Percentiles rank a stretch among this genome's conserved stretches.
Conservation (phyloP, 805 yeast genomes). For the Priceomyces haplophilus region DNA sequence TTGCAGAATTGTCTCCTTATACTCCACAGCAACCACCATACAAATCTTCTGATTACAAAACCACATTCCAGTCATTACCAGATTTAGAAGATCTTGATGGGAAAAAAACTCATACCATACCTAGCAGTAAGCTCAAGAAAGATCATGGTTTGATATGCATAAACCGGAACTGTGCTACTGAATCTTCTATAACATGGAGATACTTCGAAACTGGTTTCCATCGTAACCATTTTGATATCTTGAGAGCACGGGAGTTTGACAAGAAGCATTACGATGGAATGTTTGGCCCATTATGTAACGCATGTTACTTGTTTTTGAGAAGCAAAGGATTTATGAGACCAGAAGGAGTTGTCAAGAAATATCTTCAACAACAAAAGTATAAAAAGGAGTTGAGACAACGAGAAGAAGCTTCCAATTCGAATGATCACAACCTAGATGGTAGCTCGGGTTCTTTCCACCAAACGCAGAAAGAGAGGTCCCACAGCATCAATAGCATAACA, state of each 20-base stretch:
- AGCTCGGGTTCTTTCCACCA: not conserved
- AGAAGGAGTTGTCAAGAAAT: conserved; percentile 43
- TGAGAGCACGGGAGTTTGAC: conserved; percentile 36
- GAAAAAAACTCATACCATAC: conserved; percentile 41
- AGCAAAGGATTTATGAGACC: conserved; percentile 46
- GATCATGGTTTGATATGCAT: conserved; percentile 41
- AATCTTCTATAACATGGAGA: conserved; percentile 41
- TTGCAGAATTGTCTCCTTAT: conserved; percentile 33
- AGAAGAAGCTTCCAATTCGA: conserved; percentile 17
- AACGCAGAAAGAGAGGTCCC: conserved; percentile 9
- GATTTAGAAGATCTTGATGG: conserved; percentile 45
- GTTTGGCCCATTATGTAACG: conserved; percentile 48
- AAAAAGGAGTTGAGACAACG: conserved; percentile 33
- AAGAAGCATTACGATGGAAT: conserved; percentile 42
- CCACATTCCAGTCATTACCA: conserved; percentile 36
- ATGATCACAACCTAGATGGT: conserved; percentile 4
- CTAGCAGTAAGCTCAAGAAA: conserved; percentile 33
- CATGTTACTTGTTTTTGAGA: conserved; percentile 42
- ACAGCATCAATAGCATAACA: conserved; percentile 13
- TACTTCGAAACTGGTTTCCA: conserved; percentile 41
- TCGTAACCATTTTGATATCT: conserved; percentile 36
- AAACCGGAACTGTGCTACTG: conserved; percentile 39
- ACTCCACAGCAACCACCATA: conserved; percentile 43
- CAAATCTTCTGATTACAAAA: conserved; percentile 17
- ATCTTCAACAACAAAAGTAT: conserved; percentile 43